Evolutionary conservation across 148 eudicot species (phyloP).

Genomic region (Heliosperma pusillum): DNA sequence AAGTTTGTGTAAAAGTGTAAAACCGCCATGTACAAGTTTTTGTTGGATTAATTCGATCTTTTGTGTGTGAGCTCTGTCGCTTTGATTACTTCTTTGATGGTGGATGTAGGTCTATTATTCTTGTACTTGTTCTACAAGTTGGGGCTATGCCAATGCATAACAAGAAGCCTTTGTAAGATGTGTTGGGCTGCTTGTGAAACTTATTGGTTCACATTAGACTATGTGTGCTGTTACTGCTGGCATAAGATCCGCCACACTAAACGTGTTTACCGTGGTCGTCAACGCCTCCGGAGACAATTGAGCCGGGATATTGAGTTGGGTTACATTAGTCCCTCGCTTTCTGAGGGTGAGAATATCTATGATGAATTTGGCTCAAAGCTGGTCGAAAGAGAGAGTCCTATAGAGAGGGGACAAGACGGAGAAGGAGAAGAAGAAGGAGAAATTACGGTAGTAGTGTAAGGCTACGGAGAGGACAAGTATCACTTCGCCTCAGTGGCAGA

Average conservation of each 20-base stretch:
- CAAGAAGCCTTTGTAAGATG: slow-evolving; percentile 37
- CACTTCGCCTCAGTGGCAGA: slow-evolving; percentile 18
- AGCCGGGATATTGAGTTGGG: slow-evolving; percentile 39
- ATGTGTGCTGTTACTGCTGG: slow-evolving; percentile 39
- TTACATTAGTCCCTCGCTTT: slow-evolving; percentile 12
- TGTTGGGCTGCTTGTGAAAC: slow-evolving; percentile 47
- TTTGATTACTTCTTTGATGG: not conserved
- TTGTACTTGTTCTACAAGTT: slow-evolving; percentile 35
- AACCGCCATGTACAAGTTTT: too few species aligned
- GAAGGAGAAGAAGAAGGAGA: slow-evolving; percentile 4
- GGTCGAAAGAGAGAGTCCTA: slow-evolving; percentile 24
- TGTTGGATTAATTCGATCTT: too few species aligned
- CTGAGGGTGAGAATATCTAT: slow-evolving; percentile 6
- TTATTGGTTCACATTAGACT: slow-evolving; percentile 29
- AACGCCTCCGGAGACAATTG: not conserved
- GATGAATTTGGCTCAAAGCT: slow-evolving; percentile 15
- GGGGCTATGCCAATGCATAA: slow-evolving; percentile 47
- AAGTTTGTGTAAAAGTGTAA: too few species aligned
- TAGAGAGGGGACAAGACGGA: slow-evolving; percentile 2
- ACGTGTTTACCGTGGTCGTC: slow-evolving; percentile 36
- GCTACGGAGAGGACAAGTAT: slow-evolving; percentile 23
- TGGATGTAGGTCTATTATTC: slow-evolving; percentile 34
- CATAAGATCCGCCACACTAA: slow-evolving; percentile 35
- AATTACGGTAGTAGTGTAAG: slow-evolving; percentile 8
- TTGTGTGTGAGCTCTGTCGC: not conserved